Percentiles rank a stretch among this genome's conserved stretches.
Conservation (phyloP, 257 asterid genomes). For the Nicotiana benthamiana region DNA sequence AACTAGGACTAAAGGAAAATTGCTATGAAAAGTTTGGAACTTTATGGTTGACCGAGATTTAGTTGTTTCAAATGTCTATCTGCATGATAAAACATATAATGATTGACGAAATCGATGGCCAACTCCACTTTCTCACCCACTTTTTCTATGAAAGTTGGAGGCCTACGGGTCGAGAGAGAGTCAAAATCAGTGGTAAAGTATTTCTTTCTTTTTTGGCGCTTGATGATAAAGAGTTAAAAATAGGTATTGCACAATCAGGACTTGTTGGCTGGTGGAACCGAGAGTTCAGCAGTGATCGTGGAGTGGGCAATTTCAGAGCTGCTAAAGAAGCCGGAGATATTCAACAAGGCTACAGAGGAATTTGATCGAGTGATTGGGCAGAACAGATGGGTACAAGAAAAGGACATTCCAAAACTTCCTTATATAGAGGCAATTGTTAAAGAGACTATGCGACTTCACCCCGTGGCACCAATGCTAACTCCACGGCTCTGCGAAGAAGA, state of each 20-base stretch:
- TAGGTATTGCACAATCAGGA: slow-evolving; percentile 32
- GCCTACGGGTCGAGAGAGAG: no score
- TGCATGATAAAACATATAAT: no score
- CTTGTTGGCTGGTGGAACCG: slow-evolving; percentile 73
- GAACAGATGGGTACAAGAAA: slow-evolving; percentile 39
- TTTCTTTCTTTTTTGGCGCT: no score
- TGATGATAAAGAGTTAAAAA: background rate
- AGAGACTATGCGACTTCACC: slow-evolving; percentile 38
- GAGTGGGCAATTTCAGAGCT: slow-evolving; percentile 90
- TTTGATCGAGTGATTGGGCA: slow-evolving; percentile 56
- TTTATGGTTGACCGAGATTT: no score
- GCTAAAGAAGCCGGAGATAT: slow-evolving; percentile 47
- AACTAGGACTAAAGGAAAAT: no score
- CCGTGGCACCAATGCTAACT: slow-evolving; percentile 52
- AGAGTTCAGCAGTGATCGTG: slow-evolving; percentile 67
- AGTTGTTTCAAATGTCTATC: no score
- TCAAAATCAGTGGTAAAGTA: no score
- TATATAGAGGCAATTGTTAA: slow-evolving; percentile 26
- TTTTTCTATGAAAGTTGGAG: no score
- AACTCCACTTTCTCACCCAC: no score
- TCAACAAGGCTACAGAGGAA: slow-evolving; percentile 52
- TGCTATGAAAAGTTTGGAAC: no score
- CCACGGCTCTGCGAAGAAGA: slow-evolving; percentile 56
- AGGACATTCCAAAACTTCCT: slow-evolving; percentile 23
- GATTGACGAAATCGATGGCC: no score